These are phyloP conservation scores for Wickerhamiella hasegawae DNA, from an alignment of 805 yeast species.

Conservation along the genomic window DNA sequence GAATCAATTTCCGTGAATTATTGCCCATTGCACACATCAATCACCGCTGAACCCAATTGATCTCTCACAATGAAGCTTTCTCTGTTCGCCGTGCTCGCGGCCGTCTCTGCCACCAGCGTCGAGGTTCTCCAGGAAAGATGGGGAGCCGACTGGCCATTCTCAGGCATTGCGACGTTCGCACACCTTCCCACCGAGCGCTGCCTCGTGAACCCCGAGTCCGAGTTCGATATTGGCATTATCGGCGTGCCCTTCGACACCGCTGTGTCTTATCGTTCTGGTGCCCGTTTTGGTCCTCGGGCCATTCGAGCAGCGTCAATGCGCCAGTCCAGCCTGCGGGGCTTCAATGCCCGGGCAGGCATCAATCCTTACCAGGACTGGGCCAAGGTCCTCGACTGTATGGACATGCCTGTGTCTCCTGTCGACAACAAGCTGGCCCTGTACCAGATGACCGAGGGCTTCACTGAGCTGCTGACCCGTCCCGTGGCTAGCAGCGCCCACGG, in stretches of 20 bases:
- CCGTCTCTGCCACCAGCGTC: not conserved
- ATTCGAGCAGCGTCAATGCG: constrained; percentile 28
- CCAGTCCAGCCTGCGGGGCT: constrained; percentile 53
- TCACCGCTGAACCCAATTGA: no score
- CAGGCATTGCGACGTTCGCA: constrained; percentile 39
- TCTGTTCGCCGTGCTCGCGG: no score
- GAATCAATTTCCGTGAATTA: no score
- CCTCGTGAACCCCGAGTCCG: constrained; percentile 27
- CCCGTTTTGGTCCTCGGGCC: constrained; percentile 57
- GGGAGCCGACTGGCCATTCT: constrained; percentile 57
- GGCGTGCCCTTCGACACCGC: constrained; percentile 83
- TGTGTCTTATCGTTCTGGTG: constrained; percentile 62
- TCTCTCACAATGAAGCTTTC: no score
- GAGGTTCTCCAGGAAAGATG: constrained; percentile 36
- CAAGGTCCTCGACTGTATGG: constrained; percentile 47
- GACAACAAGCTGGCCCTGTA: constrained; percentile 47
- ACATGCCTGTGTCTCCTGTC: constrained; percentile 52
- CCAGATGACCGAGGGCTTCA: constrained; percentile 44
- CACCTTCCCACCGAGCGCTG: constrained; percentile 51
- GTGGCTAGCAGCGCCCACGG: constrained; percentile 12
- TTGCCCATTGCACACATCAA: no score
- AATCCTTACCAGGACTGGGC: constrained; percentile 45
- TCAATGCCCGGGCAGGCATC: constrained; percentile 46
- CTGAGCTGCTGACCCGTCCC: constrained; percentile 31
- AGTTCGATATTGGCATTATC: constrained; percentile 53